A percentile compares a stretch with the other conserved stretches of the same genome.
These are phyloP conservation scores for Xerocomus potaroensis DNA, from an alignment of 768 basidiomycete genomes.

Conservation along the genomic window DNA sequence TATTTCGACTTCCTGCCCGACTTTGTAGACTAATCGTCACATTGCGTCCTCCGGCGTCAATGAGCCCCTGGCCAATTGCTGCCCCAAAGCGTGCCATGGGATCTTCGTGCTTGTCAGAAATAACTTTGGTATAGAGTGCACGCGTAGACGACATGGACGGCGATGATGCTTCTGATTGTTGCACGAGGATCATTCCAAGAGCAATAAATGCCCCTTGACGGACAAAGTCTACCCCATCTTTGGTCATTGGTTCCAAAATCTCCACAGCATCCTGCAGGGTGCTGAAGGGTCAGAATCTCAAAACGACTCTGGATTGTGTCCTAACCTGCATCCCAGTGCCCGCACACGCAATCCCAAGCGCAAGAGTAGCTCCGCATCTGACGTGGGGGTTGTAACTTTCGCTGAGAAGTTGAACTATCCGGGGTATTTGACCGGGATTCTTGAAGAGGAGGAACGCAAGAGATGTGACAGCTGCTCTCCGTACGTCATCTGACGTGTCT, in stretches of 20 bases:
- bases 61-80: conserved; percentile 91
- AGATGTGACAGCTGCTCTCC: conserved; percentile 93
- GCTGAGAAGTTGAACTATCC: conserved; percentile 93
- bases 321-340: conserved; percentile 90
- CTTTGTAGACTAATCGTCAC: conserved; percentile 93
- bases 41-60: conserved; percentile 96
- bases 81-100: conserved; percentile 99
- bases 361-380: conserved; percentile 92
- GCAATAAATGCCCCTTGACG: conserved; percentile 96
- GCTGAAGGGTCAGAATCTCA: neutral
- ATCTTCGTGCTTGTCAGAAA: conserved; percentile 96
- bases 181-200: conserved; percentile 93
- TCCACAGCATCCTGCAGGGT: conserved; percentile 81
- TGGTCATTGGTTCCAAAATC: conserved; percentile 96
- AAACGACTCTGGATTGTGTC: neutral
- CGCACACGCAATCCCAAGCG: conserved; percentile 94
- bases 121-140: conserved; percentile 82
- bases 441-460: conserved; percentile 97
- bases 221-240: conserved; percentile 97
- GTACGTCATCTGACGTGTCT: conserved; percentile 96
- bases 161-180: conserved; percentile 89
- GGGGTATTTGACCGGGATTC: conserved; percentile 91
- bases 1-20: conserved; percentile 88
- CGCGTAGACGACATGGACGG: conserved; percentile 78
- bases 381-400: conserved; percentile 99